Evolutionary conservation across 23 red algal genomes (phyloP), one percentile per base, ranked within the genome.

Genomic region (Chondrus crispus): DNA sequence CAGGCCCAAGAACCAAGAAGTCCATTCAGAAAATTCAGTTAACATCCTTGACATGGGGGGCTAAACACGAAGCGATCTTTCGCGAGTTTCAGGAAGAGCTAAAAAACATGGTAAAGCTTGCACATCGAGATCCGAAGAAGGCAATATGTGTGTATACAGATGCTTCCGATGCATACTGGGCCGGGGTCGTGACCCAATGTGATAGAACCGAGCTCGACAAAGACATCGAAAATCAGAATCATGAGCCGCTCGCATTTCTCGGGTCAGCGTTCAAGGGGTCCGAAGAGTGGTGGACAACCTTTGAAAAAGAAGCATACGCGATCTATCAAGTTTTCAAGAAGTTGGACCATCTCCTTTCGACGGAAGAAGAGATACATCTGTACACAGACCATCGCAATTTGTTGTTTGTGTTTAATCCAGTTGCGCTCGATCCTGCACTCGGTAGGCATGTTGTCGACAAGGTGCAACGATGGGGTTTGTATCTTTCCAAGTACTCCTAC

Each of bases 231-330:
- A 47, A 82, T 18, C 78, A 82, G 40, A 82, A 28, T 22, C 78
- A 82, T 38, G 48, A 82, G 42, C 78, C 78, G 41, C 40, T 82
- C 19, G 78, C 78, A n/a, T 82, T 82, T 51, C 55, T 52, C 24
- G 78, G 45, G 24, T 6, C 12, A 6, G 63, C 45, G 5, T 82
- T 60, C 52, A 58, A 53, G 19, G 30, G 30, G 33, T 26, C 78
- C 26, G 24, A 82, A 32, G 30, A 51, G 45, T 62, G 4, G 24
- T 76, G 71, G 71, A 57, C 40, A 53, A 63, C 78, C 48, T 82
- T 41, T 37, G 77, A 91, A 44, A 70, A 83, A 29, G 63, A 91
- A 91, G 75, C 20, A 4, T 91, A 74, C 47, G 88, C 78, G 52
- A 60, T 82, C 30, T 52, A 41, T 62, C 48, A 82, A 51, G 40